A percentile compares a stretch with the other conserved stretches of the same genome.
These are phyloP conservation scores for Coelastrella sp. DNA, from an alignment of 139 green algal species.

Conservation along the genomic window DNA sequence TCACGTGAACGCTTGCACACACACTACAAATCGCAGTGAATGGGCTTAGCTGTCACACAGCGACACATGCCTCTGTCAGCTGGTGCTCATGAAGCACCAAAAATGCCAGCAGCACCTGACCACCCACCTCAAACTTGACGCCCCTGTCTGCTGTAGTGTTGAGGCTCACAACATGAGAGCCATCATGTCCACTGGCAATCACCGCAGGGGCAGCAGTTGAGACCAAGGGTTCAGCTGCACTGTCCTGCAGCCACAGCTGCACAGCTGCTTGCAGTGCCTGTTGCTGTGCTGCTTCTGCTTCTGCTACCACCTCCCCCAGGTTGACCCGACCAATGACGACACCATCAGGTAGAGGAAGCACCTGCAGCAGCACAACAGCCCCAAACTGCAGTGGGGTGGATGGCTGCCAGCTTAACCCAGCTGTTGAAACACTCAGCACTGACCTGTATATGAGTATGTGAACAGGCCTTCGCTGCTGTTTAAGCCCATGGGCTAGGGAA, in stretches of 20 bases:
- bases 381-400: background rate
- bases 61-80: no score
- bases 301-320: background rate
- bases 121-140: background rate
- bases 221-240: background rate
- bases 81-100: no score
- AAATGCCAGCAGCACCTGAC: background rate
- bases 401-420: no score
- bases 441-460: background rate
- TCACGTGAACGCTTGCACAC: no score
- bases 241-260: background rate
- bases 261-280: background rate
- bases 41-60: no score
- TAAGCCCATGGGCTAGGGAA: background rate
- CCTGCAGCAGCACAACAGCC: slow-evolving; percentile 15
- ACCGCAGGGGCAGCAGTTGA: background rate
- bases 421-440: background rate
- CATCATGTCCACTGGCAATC: background rate
- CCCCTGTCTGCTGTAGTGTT: slow-evolving; percentile 16
- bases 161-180: background rate
- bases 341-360: slow-evolving; percentile 45
- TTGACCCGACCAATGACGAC: slow-evolving; percentile 34
- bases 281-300: background rate
- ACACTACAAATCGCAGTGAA: no score
- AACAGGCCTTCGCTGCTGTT: background rate